These are phyloP conservation scores for Fraxinus ornus DNA, from an alignment of 305 asterid species.

Conservation along the genomic window DNA sequence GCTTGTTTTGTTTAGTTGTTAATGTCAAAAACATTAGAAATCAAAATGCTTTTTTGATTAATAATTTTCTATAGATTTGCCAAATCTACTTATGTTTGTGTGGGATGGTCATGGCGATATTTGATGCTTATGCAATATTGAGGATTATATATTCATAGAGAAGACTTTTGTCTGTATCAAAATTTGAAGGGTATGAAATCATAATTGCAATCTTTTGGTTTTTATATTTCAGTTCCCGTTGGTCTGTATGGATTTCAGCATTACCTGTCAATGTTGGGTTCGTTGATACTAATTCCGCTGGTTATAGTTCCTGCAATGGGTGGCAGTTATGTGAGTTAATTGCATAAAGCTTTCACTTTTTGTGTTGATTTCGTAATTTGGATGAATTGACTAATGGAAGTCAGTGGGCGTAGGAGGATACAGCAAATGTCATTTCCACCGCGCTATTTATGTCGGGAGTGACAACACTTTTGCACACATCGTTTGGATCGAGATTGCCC, in stretches of 20 bases:
- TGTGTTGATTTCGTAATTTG: neutral
- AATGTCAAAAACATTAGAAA: neutral
- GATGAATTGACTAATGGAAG: conserved; percentile 26
- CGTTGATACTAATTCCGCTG: conserved; percentile 87
- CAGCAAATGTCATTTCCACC: conserved; percentile 85
- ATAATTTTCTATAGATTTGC: neutral
- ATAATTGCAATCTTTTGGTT: conserved; percentile 22
- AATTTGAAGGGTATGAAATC: neutral
- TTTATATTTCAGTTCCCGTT: conserved; percentile 76
- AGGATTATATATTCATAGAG: neutral
- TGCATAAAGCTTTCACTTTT: conserved; percentile 5
- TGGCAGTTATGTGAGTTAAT: conserved; percentile 82
- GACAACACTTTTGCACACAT: conserved; percentile 78
- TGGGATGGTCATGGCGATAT: conserved; percentile 3
- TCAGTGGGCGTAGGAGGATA: conserved; percentile 74
- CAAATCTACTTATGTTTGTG: neutral
- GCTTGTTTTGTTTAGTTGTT: neutral
- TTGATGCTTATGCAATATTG: neutral
- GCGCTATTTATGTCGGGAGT: conserved; percentile 86
- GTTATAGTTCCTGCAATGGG: conserved; percentile 99
- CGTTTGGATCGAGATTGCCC: conserved; percentile 96
- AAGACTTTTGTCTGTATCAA: neutral
- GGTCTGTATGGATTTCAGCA: conserved; percentile 95
- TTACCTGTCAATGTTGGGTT: conserved; percentile 89
- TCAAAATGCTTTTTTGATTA: neutral